These are phyloP conservation scores for Megacollybia marginata DNA, from an alignment of 768 basidiomycete species.

Conservation along the genomic window DNA sequence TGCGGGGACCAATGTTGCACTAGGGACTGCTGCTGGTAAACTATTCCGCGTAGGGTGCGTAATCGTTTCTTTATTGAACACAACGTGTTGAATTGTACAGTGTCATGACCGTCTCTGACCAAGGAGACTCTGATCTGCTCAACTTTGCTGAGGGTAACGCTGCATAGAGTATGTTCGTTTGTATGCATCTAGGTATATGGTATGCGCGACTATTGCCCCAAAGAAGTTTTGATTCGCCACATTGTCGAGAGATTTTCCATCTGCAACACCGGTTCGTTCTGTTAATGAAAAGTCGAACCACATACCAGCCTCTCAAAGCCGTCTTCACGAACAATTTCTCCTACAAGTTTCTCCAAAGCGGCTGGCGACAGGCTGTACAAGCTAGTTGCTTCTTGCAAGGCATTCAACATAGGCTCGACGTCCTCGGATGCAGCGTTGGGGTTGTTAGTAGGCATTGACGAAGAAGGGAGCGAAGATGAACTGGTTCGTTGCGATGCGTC, in stretches of 20 bases:
- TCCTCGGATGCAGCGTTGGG: too few species aligned
- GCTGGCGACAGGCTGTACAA: constrained; percentile 47
- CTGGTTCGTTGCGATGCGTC: too few species aligned
- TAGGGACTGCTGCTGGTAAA: constrained; percentile 97
- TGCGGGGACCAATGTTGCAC: constrained; percentile 92
- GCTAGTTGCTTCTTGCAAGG: constrained; percentile 35
- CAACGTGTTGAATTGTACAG: constrained; percentile 28
- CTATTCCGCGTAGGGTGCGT: constrained; percentile 67
- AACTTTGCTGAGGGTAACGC: constrained; percentile 72
- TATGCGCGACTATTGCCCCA: constrained; percentile 10
- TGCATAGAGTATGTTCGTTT: constrained; percentile 32
- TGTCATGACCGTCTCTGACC: constrained; percentile 95
- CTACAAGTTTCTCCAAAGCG: constrained; percentile 50
- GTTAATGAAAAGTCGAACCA: not conserved
- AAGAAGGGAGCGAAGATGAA: too few species aligned
- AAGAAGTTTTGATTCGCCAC: constrained; percentile 40
- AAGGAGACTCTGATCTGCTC: constrained; percentile 94
- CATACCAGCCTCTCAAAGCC: constrained; percentile 72
- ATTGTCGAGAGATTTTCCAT: constrained; percentile 46
- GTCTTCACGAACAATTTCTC: constrained; percentile 62
- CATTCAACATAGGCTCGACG: constrained; percentile 2
- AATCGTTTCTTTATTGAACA: constrained; percentile 1
- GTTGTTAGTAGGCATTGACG: too few species aligned
- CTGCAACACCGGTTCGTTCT: constrained; percentile 21
- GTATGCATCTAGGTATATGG: not conserved